Evolutionary conservation across 208 protist genomes (phyloP).

Genomic region (Crithidia thermophila): DNA sequence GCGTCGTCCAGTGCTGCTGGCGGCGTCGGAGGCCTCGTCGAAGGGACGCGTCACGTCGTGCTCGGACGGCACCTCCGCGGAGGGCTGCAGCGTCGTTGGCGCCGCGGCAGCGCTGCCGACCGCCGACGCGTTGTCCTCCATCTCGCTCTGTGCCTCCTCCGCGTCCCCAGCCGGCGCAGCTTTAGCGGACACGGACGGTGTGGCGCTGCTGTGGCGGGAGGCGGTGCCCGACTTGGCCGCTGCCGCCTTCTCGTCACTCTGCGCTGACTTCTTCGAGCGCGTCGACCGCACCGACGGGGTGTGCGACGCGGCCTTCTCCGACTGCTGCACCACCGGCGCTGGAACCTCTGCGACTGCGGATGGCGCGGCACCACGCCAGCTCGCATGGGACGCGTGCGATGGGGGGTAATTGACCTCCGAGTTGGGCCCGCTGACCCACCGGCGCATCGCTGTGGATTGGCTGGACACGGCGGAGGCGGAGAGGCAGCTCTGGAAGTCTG

Average conservation of each 20-base stretch:
- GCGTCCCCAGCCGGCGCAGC: not conserved
- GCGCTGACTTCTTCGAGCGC: not conserved
- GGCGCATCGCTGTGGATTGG: conserved; percentile 3
- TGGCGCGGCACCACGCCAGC: not conserved
- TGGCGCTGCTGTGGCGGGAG: not conserved
- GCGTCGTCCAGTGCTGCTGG: not conserved
- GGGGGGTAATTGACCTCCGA: not conserved
- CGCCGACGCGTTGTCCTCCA: no score
- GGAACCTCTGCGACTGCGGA: not conserved
- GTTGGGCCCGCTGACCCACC: not conserved
- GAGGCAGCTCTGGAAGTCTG: conserved; percentile 7
- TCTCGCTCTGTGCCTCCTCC: no score
- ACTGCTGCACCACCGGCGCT: not conserved
- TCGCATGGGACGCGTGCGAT: not conserved
- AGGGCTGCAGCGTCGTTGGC: not conserved
- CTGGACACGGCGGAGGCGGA: conserved; percentile 3
- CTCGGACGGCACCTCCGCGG: not conserved
- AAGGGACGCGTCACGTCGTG: not conserved
- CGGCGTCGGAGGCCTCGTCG: not conserved
- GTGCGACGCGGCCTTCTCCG: not conserved
- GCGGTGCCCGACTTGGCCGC: not conserved
- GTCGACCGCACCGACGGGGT: not conserved
- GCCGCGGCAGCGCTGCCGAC: not conserved
- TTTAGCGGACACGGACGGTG: not conserved
- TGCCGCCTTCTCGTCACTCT: not conserved